Base-by-base conservation (phyloP, 163 green algal genomes). In the Scenedesmus sp. region DNA sequence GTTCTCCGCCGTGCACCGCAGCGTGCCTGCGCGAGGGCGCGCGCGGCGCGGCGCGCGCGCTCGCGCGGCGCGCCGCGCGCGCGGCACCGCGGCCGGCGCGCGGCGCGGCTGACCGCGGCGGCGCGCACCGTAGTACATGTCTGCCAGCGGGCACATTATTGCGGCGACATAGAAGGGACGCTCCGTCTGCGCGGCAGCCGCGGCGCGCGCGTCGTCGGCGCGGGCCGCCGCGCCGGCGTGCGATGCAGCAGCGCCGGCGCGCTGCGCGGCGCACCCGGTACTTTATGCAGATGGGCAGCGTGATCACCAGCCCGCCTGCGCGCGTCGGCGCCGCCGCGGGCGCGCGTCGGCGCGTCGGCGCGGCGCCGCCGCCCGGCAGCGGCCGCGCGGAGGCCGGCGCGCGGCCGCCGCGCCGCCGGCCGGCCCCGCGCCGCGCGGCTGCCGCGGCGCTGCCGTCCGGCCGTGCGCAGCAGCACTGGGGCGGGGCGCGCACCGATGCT, bases 81-180 rank as follows among this genome's bases (percentile, higher is more conserved):
- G 58, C 58, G 31, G n/a, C 18, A 24, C 56, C 31, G 26, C 58
- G 58, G 31, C 14, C 31, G 28, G 5, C 24, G 31, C n/a, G 28
- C n/a, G n/a, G n/a, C n/a, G n/a, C n/a, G n/a, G n/a, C n/a, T n/a
- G n/a, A n/a, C n/a, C n/a, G n/a, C n/a, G n/a, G n/a, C n/a, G 29
- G 14, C 56, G 51, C 75, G 70, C 60, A 82, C 75, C 63, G 50
- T 63, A 76, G 10, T 69, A 69, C 63, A 82, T 75, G 63, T 82
- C 75, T 18, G 50, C 42, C 17, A 82, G 17, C 4, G 75, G 75
- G 29, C 75, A 70, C 15, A 50, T 56, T 18, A 82, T 29, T n/a
- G 75, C 75, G 44, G 75, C 75, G 29, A 53, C 75, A 22, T 70
- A 73, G 20, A 82, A 62, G 0, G 75, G 75, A 9, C 75, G 63